A percentile compares a stretch with the other conserved stretches of the same genome.
Evolutionary conservation across 2,329 filamentous ascomycete genomes (phyloP).

Genomic region (Aspergillus bombycis): DNA sequence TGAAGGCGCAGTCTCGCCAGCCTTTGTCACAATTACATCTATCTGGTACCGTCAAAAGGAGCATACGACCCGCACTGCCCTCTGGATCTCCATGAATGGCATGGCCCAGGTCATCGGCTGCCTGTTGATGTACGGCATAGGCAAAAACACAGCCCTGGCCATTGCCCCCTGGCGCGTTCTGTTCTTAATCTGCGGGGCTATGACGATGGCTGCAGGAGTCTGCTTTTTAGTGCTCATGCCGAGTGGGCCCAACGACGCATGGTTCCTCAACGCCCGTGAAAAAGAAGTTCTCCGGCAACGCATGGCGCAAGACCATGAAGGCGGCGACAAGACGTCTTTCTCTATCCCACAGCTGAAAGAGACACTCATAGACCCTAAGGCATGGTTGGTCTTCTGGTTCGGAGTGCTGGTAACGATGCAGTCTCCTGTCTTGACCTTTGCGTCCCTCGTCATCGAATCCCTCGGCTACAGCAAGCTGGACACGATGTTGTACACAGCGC

Average conservation of each 20-base stretch:
- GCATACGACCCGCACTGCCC: constrained; percentile 16
- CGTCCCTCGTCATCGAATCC: neutral
- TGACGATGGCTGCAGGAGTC: neutral
- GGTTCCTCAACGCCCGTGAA: neutral
- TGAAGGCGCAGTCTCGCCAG: constrained; percentile 50
- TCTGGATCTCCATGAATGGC: constrained; percentile 51
- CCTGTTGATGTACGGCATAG: constrained; percentile 57
- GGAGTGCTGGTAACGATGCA: neutral
- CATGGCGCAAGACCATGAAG: neutral
- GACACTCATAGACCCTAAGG: neutral
- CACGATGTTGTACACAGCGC: neutral
- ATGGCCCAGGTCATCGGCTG: constrained; percentile 51
- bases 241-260: neutral
- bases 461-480: neutral
- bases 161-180: neutral
- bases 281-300: neutral
- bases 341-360: neutral
- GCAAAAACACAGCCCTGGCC: constrained; percentile 39
- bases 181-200: neutral
- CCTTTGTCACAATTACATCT: constrained; percentile 51
- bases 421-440: neutral
- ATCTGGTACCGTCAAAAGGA: constrained; percentile 22
- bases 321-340: neutral
- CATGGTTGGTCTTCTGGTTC: neutral
- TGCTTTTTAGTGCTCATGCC: neutral